These are phyloP conservation scores for Leptographium wingfieldii DNA, from an alignment of 2,329 filamentous ascomycete genomes.

Conservation along the genomic window DNA sequence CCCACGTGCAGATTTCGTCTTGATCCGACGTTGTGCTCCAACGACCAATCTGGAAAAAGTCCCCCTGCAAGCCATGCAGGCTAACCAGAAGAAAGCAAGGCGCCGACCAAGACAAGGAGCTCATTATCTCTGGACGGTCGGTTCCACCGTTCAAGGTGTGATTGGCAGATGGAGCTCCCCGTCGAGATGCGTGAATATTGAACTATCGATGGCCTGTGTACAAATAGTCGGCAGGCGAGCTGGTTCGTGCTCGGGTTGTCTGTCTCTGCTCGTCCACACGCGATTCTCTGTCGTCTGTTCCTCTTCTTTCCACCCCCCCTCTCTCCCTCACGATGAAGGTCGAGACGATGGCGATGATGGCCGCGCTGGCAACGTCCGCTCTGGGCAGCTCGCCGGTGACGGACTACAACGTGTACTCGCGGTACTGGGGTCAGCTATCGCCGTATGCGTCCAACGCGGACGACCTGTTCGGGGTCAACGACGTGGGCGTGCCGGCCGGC, in stretches of 20 bases:
- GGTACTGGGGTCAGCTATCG: constrained; percentile 32
- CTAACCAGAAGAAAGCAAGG: background rate
- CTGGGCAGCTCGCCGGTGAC: constrained; percentile 12
- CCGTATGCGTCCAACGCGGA: constrained; percentile 33
- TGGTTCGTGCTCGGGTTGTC: background rate
- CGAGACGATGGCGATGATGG: background rate
- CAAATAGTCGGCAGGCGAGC: background rate
- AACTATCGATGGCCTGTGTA: background rate
- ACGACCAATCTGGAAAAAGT: background rate
- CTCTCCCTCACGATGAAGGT: constrained; percentile 3
- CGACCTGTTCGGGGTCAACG: constrained; percentile 31
- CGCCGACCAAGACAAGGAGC: background rate
- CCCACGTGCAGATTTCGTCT: background rate
- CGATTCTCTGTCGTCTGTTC: background rate
- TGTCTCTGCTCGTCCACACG: background rate
- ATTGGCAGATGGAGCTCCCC: background rate
- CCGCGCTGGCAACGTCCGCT: constrained; percentile 2
- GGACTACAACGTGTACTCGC: constrained; percentile 18
- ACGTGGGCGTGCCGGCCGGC: constrained; percentile 35
- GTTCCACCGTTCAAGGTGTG: background rate
- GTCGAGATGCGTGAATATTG: background rate
- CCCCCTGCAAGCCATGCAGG: background rate
- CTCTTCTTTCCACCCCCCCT: background rate
- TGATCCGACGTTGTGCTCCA: background rate
- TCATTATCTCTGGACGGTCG: background rate